phyloP scores from a whole-genome alignment of 495 filamentous ascomycete genomes.

The Penicillium cosmopolitanum region DNA sequence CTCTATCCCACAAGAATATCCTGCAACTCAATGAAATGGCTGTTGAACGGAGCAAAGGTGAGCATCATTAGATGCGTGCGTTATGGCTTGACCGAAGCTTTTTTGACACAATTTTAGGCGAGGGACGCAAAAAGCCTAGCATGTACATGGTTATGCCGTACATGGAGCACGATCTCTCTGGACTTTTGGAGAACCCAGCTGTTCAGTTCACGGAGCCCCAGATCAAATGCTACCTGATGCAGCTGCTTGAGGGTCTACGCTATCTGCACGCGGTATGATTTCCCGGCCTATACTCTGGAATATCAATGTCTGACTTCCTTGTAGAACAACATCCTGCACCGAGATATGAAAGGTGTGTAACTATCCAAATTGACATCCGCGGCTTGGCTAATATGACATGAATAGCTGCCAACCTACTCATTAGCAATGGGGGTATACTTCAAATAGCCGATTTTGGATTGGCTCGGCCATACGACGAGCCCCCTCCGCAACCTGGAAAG shows the following conservation, averaged over 20 bases:
- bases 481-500: conserved; percentile 72
- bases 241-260: conserved; percentile 84
- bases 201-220: conserved; percentile 85
- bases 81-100: not conserved
- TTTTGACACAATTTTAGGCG: conserved; percentile 44
- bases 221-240: conserved; percentile 97
- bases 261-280: conserved; percentile 78
- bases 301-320: conserved; percentile 5
- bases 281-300: not conserved
- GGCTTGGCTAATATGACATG: conserved; percentile 27
- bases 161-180: conserved; percentile 98
- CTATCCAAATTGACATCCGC: not conserved
- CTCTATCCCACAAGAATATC: conserved; percentile 87
- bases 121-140: conserved; percentile 80
- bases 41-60: conserved; percentile 76
- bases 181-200: conserved; percentile 89
- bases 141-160: conserved; percentile 99
- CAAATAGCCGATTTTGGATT: conserved; percentile 98
- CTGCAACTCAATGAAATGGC: conserved; percentile 93
- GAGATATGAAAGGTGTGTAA: conserved; percentile 84
- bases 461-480: conserved; percentile 90
- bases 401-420: conserved; percentile 88
- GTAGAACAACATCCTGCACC: conserved; percentile 81
- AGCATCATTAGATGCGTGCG: conserved; percentile 14
- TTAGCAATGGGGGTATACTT: conserved; percentile 90